Conservation (phyloP, 2,329 filamentous ascomycete genomes). For the Alternaria hordeiaustralica region DNA sequence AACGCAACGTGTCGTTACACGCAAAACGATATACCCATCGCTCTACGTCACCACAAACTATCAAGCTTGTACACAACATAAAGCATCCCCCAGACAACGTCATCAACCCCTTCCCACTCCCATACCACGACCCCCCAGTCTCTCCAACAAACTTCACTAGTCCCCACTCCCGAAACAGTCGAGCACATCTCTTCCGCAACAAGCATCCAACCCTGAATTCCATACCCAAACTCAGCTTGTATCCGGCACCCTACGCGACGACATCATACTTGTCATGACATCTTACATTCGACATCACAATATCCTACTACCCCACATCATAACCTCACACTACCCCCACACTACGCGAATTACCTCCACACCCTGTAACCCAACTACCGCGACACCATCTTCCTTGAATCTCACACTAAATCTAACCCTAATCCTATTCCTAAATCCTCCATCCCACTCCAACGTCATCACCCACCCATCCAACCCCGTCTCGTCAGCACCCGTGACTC, state of each 20-base stretch:
- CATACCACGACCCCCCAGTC: neutral
- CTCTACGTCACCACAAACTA: neutral
- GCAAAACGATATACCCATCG: neutral
- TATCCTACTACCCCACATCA: neutral
- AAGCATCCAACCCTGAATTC: neutral
- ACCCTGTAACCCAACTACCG: neutral
- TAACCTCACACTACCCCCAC: neutral
- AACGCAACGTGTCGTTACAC: neutral
- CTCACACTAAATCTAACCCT: neutral
- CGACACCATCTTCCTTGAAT: neutral
- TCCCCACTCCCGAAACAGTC: neutral
- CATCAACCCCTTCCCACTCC: neutral
- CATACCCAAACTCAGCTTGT: neutral
- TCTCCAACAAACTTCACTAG: neutral
- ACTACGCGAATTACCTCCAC: neutral
- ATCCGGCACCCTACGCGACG: neutral
- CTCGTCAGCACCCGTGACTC: constrained; percentile 14
- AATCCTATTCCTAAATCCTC: neutral
- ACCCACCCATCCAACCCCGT: constrained; percentile 18
- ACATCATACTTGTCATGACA: neutral
- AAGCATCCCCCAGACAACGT: neutral
- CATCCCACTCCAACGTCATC: constrained; percentile 7
- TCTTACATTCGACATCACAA: neutral
- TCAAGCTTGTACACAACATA: neutral
- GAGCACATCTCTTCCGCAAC: neutral